Conservation (phyloP, 805 yeast species). For the Hyphopichia homilentoma region DNA sequence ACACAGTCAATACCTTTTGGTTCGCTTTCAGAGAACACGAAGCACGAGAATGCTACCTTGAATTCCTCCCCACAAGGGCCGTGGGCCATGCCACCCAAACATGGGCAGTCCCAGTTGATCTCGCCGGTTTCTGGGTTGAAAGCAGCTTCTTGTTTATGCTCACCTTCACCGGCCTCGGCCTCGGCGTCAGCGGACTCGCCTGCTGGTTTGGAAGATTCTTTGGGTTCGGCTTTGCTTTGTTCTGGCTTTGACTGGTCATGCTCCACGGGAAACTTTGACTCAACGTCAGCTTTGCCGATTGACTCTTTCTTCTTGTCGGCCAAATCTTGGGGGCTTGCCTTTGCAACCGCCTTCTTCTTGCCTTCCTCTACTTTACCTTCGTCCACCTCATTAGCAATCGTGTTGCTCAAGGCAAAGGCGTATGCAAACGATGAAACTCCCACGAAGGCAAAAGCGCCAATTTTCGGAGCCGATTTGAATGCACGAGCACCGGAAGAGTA, state of each 20-base stretch:
- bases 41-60: constrained; percentile 84
- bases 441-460: too few species aligned
- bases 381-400: constrained; percentile 6
- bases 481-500: too few species aligned
- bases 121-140: constrained; percentile 97
- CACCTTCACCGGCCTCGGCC: constrained; percentile 14
- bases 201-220: constrained; percentile 5
- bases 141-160: constrained; percentile 56
- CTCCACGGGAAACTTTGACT: constrained; percentile 2
- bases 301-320: constrained; percentile 4
- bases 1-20: constrained; percentile 97
- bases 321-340: constrained; percentile 9
- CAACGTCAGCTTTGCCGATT: constrained; percentile 1
- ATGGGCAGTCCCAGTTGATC: constrained; percentile 99
- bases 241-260: not conserved
- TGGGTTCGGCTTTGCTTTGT: constrained; percentile 1
- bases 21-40: constrained; percentile 88
- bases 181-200: constrained; percentile 2
- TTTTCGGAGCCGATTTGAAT: too few species aligned
- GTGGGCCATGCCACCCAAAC: constrained; percentile 97
- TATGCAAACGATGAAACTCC: not conserved
- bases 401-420: not conserved
- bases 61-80: constrained; percentile 85
- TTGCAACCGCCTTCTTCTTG: constrained; percentile 4
- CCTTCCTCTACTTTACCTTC: constrained; percentile 7